Evolutionary conservation across 2,329 filamentous ascomycete species (phyloP), one percentile per base, ranked within the genome.

Genomic region (Aureobasidium musti): DNA sequence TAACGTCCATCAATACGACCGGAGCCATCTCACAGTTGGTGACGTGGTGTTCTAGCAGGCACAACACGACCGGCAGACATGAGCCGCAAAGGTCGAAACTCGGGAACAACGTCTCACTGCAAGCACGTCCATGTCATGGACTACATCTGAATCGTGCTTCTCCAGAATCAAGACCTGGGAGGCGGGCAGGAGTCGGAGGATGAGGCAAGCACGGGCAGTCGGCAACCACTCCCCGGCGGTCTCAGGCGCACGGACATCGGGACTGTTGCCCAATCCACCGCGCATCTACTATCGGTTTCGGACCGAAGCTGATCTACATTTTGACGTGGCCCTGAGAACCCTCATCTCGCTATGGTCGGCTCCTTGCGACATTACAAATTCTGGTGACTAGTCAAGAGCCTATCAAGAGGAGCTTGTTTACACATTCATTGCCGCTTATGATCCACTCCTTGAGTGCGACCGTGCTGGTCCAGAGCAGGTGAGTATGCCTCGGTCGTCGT

Each of bases 321-420:
- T 19, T 41, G 43, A 63, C 59, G 52, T 30, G 59, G 49, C 30
- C 59, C 30, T 39, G 59, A 63, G 19, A 39, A 30, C 17, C 41
- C 26, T 63, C 45, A 39, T 63, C 21, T 61, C 57, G 41, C 35
- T 49, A 61, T 59, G 37, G 17, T 43, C 57, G 37, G 5, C 57
- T 30, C 26, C 41, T 35, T 47, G 57, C 28, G 41, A 49, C 41
- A 59, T 59, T 39, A 5, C 39, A 2, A 10, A 39, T 30, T 17
- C 26, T 26, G 26, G 7, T 35, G 28, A 49, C 43, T 61, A 61
- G 43, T 45, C 37, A 26, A 35, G 41, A 49, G 28, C 57, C 41
- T 61, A 61, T 61, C 57, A 61, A 3, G 13, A 13, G n/a, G 11
- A n/a, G 19, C 23, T 33, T 49, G 41, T 61, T 61, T 26, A 61